Evolutionary conservation across 495 filamentous ascomycete genomes (phyloP).

Genomic region (Penicillium coffeae): DNA sequence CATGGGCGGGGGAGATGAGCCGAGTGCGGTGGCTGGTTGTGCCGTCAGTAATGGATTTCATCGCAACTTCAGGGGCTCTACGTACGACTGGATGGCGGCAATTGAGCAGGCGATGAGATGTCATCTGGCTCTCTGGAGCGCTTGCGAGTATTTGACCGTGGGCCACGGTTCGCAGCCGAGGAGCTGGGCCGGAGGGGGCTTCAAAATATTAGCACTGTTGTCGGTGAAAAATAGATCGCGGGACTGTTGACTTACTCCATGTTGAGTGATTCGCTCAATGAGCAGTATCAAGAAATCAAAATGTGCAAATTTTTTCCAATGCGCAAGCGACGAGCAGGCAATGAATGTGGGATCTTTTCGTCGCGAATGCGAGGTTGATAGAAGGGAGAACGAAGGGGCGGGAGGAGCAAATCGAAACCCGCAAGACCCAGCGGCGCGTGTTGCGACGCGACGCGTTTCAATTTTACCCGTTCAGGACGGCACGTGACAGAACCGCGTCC

Average conservation of each 20-base stretch:
- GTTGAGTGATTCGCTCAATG: slow-evolving; percentile 20
- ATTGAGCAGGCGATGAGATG: slow-evolving; percentile 60
- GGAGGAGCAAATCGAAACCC: slow-evolving; percentile 10
- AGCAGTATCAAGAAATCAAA: background rate
- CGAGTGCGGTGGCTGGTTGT: slow-evolving; percentile 21
- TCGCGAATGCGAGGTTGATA: slow-evolving; percentile 3
- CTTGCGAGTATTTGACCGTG: slow-evolving; percentile 65
- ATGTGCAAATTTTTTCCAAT: too few species aligned
- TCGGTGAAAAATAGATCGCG: slow-evolving; percentile 3
- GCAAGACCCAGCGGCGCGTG: slow-evolving; percentile 26
- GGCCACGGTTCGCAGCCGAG: slow-evolving; percentile 81
- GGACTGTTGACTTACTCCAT: slow-evolving; percentile 35
- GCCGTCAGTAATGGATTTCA: slow-evolving; percentile 21
- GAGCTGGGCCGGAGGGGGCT: slow-evolving; percentile 80
- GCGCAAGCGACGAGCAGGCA: too few species aligned
- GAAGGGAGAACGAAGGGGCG: slow-evolving; percentile 15
- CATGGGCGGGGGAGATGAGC: slow-evolving; percentile 48
- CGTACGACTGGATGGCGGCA: slow-evolving; percentile 68
- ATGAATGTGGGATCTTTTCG: too few species aligned
- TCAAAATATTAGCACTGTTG: slow-evolving; percentile 16
- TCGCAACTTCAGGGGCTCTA: slow-evolving; percentile 19
- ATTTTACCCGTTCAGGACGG: slow-evolving; percentile 1
- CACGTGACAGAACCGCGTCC: too few species aligned
- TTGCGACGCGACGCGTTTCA: slow-evolving; percentile 26
- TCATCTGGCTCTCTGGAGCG: slow-evolving; percentile 77